phyloP scores from a whole-genome alignment of 345 rosid genomes.

The Pistacia vera region DNA sequence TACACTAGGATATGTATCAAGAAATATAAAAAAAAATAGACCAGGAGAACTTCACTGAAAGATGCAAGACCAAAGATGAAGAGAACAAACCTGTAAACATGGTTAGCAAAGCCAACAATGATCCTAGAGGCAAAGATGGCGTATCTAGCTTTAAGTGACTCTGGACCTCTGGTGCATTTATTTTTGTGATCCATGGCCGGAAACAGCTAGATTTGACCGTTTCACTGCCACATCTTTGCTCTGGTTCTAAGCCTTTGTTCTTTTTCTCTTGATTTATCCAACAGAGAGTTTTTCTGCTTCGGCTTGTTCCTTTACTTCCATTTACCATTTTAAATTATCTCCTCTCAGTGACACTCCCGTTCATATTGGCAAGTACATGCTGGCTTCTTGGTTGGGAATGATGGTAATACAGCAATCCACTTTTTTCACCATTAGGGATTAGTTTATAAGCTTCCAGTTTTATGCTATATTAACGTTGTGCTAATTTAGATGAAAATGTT shows the following conservation, averaged over 20 bases:
- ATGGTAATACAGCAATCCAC: slow-evolving; percentile 38
- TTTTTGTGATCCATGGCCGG: too few species aligned
- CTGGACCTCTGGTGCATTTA: too few species aligned
- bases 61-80: too few species aligned
- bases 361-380: slow-evolving; percentile 46
- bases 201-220: too few species aligned
- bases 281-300: slow-evolving; percentile 62
- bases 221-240: background rate
- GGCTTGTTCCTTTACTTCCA: slow-evolving; percentile 63
- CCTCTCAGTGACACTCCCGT: slow-evolving; percentile 54
- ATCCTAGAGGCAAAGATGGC: too few species aligned
- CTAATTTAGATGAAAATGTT: background rate
- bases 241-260: background rate
- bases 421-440: background rate
- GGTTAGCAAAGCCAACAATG: too few species aligned
- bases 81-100: too few species aligned
- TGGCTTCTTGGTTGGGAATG: slow-evolving; percentile 63
- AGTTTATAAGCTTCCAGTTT: background rate
- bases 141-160: too few species aligned
- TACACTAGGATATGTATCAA: too few species aligned
- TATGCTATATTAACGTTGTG: background rate
- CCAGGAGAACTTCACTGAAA: too few species aligned
- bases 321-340: slow-evolving; percentile 62
- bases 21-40: too few species aligned
- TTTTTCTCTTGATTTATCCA: slow-evolving; percentile 20